These are phyloP conservation scores for Macroventuria anomochaeta DNA, from an alignment of 2,329 filamentous ascomycete genomes.

Conservation along the genomic window DNA sequence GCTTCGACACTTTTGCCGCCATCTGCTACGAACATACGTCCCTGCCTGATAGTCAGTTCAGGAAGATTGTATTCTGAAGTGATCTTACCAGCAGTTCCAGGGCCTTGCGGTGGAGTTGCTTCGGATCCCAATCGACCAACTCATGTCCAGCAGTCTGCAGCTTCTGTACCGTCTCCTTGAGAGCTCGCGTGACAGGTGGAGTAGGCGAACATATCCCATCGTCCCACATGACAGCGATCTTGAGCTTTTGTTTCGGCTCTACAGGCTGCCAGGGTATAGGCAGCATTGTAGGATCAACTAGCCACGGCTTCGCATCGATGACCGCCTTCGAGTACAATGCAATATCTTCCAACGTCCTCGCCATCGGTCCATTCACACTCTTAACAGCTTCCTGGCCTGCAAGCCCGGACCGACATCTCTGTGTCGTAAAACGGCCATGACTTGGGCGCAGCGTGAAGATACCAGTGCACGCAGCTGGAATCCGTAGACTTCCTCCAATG, in stretches of 20 bases:
- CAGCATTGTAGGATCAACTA: slow-evolving; percentile 59
- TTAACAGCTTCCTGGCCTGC: slow-evolving; percentile 69
- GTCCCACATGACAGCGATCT: slow-evolving; percentile 63
- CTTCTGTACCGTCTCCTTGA: slow-evolving; percentile 62
- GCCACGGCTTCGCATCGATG: slow-evolving; percentile 57
- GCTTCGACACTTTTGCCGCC: slow-evolving; percentile 57
- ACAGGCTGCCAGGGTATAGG: slow-evolving; percentile 61
- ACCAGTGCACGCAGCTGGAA: slow-evolving; percentile 64
- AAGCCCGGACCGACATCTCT: slow-evolving; percentile 62
- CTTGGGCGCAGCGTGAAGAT: slow-evolving; percentile 65
- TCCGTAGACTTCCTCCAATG: slow-evolving; percentile 65
- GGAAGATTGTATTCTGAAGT: neutral
- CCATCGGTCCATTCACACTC: slow-evolving; percentile 70
- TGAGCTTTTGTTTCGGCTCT: slow-evolving; percentile 57
- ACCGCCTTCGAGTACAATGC: slow-evolving; percentile 52
- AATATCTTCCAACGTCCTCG: slow-evolving; percentile 61
- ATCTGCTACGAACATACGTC: slow-evolving; percentile 57
- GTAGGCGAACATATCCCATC: slow-evolving; percentile 60
- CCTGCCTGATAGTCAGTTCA: slow-evolving; percentile 26
- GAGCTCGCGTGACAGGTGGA: slow-evolving; percentile 61
- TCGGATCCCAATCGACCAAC: slow-evolving; percentile 62
- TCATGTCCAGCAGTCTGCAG: slow-evolving; percentile 60
- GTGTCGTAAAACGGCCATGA: slow-evolving; percentile 66
- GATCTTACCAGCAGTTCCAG: slow-evolving; percentile 57
- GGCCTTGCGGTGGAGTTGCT: slow-evolving; percentile 58